These are phyloP conservation scores for Pseudocercospora vitis DNA, from an alignment of 2,329 filamentous ascomycete genomes.

Conservation along the genomic window DNA sequence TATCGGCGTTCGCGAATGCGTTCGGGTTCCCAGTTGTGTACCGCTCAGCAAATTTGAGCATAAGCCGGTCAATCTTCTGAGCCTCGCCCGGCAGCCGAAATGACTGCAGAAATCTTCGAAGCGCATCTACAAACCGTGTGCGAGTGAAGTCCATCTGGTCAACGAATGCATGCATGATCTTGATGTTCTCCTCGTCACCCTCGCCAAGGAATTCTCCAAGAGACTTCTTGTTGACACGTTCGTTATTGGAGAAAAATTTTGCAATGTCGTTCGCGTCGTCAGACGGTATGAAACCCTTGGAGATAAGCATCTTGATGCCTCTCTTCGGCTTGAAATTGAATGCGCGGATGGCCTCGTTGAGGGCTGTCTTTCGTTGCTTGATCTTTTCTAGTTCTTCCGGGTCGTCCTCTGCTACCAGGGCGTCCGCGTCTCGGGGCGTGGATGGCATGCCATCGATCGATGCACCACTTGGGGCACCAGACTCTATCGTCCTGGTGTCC, in stretches of 20 bases:
- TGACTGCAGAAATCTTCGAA: conserved; percentile 87
- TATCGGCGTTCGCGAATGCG: conserved; percentile 96
- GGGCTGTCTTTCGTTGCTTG: conserved; percentile 88
- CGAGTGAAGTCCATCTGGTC: conserved; percentile 92
- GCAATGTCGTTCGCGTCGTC: conserved; percentile 80
- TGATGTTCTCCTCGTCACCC: conserved; percentile 87
- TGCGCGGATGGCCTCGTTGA: conserved; percentile 81
- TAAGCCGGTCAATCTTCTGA: conserved; percentile 98
- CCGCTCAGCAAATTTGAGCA: conserved; percentile 97
- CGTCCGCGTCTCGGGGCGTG: conserved; percentile 45
- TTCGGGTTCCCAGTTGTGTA: conserved; percentile 95
- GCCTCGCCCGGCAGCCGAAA: conserved; percentile 95
- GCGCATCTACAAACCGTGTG: conserved; percentile 85
- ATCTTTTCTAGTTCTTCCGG: conserved; percentile 91
- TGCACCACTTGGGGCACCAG: conserved; percentile 46
- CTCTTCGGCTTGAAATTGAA: conserved; percentile 99
- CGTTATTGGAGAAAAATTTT: conserved; percentile 74
- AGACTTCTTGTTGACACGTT: conserved; percentile 84
- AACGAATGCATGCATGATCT: conserved; percentile 98
- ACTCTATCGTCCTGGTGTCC: conserved; percentile 58
- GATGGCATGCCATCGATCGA: conserved; percentile 18
- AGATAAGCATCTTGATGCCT: conserved; percentile 79
- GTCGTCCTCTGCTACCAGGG: conserved; percentile 70
- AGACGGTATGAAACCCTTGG: conserved; percentile 83
- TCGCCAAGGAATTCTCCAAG: conserved; percentile 95